Conservation (phyloP, 345 rosid genomes). For the Erucastrum elatum region DNA sequence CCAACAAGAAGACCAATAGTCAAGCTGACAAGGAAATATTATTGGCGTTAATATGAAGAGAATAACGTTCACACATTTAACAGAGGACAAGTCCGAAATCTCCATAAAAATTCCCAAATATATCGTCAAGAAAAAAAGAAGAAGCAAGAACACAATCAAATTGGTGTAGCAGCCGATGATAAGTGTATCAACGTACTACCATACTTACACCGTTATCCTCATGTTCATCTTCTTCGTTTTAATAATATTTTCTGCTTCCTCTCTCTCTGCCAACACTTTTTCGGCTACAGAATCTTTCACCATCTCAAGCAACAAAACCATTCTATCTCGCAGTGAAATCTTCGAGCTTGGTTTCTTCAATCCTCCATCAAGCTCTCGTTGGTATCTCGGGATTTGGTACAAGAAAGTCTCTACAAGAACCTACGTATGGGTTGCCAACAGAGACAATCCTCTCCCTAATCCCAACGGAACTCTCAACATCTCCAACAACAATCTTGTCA, state of each 20-base stretch:
- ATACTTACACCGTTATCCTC: neutral
- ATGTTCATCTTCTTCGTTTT: neutral
- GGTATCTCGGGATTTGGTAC: neutral
- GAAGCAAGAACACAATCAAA: neutral
- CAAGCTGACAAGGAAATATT: too few relatives aligned
- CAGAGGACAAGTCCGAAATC: too few relatives aligned
- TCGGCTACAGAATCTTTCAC: neutral
- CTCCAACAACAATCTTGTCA: neutral
- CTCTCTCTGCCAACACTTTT: neutral
- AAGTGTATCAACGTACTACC: neutral
- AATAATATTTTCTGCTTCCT: neutral
- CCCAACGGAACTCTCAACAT: neutral
- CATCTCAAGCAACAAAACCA: neutral
- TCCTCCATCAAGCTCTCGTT: neutral
- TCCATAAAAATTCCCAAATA: too few relatives aligned
- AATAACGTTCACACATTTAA: too few relatives aligned
- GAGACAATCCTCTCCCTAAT: neutral
- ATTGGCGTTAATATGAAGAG: too few relatives aligned
- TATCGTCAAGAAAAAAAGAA: too few relatives aligned
- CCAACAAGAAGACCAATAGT: too few relatives aligned
- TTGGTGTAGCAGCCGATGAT: neutral
- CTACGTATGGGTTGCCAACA: neutral
- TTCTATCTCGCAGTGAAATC: neutral
- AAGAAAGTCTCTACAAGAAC: neutral
- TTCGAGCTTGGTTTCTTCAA: neutral